Conservation (phyloP, 768 basidiomycete species). For the Hygrophorus pudorinus region DNA sequence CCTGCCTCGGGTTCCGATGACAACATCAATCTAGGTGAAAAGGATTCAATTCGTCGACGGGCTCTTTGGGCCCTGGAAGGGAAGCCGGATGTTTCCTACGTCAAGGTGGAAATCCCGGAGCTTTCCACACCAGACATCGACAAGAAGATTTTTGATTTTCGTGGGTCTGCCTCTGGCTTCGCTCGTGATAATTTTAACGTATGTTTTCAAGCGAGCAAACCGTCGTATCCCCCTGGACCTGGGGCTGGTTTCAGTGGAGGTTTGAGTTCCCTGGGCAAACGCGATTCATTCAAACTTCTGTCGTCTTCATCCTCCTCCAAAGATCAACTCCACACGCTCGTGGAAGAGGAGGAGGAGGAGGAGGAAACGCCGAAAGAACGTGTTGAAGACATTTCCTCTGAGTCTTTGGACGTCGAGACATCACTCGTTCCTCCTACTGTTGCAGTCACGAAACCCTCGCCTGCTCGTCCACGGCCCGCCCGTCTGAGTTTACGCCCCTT, state of each 20-base stretch:
- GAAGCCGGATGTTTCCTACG: constrained; percentile 57
- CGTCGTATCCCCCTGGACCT: constrained; percentile 38
- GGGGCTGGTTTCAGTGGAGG: constrained; percentile 29
- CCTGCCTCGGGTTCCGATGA: constrained; percentile 53
- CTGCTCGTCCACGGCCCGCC: constrained; percentile 50
- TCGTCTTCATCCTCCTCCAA: constrained; percentile 52
- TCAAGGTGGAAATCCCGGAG: constrained; percentile 80
- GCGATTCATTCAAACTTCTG: constrained; percentile 76
- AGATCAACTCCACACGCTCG: constrained; percentile 67
- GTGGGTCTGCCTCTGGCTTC: constrained; percentile 32
- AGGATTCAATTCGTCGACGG: constrained; percentile 70
- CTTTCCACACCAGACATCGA: constrained; percentile 49
- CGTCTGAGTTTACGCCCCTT: constrained; percentile 61
- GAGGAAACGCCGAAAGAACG: constrained; percentile 43
- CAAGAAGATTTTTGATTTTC: constrained; percentile 51
- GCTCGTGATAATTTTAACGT: constrained; percentile 8
- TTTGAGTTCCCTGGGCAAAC: constrained; percentile 43
- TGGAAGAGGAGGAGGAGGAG: constrained; percentile 86
- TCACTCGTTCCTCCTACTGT: constrained; percentile 22
- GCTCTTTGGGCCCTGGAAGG: constrained; percentile 87
- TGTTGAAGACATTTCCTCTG: constrained; percentile 12
- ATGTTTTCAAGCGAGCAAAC: constrained; percentile 41
- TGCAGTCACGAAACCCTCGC: constrained; percentile 23
- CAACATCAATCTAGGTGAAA: constrained; percentile 58
- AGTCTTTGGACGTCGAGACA: constrained; percentile 15